These are phyloP conservation scores for Cryptococcus sp. DNA, from an alignment of 1,284 basidiomycete genomes.

Conservation along the genomic window DNA sequence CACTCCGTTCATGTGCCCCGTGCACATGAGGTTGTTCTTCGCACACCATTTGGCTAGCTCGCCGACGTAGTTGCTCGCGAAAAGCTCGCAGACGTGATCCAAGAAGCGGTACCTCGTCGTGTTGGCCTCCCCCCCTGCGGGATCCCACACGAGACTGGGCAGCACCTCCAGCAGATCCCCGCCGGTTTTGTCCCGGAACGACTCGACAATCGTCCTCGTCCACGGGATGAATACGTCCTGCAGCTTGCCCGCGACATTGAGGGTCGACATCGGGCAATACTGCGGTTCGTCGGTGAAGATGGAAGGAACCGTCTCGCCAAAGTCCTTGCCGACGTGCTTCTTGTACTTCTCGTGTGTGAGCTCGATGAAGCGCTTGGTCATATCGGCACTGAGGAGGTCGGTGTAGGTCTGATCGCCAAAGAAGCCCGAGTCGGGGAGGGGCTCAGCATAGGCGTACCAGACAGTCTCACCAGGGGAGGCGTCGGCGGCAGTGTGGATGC, in stretches of 20 bases:
- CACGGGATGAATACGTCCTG: constrained; percentile 33
- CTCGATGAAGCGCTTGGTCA: constrained; percentile 26
- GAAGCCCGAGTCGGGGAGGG: constrained; percentile 23
- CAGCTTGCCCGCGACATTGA: constrained; percentile 11
- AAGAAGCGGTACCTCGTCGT: constrained; percentile 5
- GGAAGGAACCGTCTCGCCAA: constrained; percentile 24
- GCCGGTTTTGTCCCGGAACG: constrained; percentile 13
- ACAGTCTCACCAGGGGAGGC: constrained; percentile 3
- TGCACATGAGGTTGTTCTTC: constrained; percentile 18
- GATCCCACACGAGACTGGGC: constrained; percentile 28
- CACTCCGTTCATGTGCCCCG: constrained; percentile 30
- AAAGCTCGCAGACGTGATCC: constrained; percentile 7
- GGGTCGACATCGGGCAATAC: constrained; percentile 18
- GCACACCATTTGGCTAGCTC: constrained; percentile 27
- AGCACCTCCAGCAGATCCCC: constrained; percentile 21
- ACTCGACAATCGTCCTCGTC: constrained; percentile 16
- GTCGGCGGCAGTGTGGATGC: constrained; percentile 3
- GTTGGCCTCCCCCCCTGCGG: constrained; percentile 6
- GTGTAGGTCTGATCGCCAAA: constrained; percentile 28
- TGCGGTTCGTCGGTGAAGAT: constrained; percentile 38
- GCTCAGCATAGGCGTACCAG: constrained; percentile 31
- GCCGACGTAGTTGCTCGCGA: constrained; percentile 21
- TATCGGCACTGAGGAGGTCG: constrained; percentile 24
- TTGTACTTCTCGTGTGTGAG: constrained; percentile 31
- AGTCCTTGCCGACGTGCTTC: constrained; percentile 23